A percentile compares a stretch with the other conserved stretches of the same genome.
These are phyloP conservation scores for Golubevia pallescens DNA, from an alignment of 1,284 basidiomycete genomes.

Conservation along the genomic window DNA sequence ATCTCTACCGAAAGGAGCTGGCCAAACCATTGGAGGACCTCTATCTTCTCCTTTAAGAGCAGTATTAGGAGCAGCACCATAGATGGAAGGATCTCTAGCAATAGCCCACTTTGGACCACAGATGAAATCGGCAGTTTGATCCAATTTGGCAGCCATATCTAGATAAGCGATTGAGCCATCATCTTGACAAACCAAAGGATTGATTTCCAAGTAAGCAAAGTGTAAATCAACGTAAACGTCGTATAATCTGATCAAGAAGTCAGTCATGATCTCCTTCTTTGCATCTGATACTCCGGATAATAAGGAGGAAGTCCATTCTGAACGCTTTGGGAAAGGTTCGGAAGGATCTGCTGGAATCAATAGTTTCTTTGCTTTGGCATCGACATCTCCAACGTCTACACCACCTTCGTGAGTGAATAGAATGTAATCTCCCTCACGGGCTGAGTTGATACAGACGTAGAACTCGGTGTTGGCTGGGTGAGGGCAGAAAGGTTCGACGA, in stretches of 20 bases:
- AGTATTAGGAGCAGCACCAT: conserved; percentile 69
- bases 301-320: conserved; percentile 66
- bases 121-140: conserved; percentile 93
- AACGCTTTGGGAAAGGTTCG: conserved; percentile 79
- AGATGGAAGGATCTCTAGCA: conserved; percentile 83
- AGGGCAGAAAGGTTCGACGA: conserved; percentile 96
- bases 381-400: conserved; percentile 98
- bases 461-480: conserved; percentile 93
- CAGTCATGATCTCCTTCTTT: conserved; percentile 58
- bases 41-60: conserved; percentile 59
- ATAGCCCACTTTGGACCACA: conserved; percentile 99
- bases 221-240: conserved; percentile 88
- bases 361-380: conserved; percentile 92
- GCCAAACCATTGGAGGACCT: conserved; percentile 96
- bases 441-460: conserved; percentile 97
- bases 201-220: conserved; percentile 98
- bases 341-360: conserved; percentile 81
- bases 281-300: conserved; percentile 39
- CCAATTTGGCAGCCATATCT: conserved; percentile 99
- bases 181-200: conserved; percentile 94
- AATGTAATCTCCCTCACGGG: conserved; percentile 91
- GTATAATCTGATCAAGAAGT: conserved; percentile 95
- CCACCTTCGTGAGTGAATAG: conserved; percentile 99
- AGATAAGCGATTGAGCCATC: conserved; percentile 89
- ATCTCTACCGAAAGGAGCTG: conserved; percentile 95